A percentile compares a stretch with the other conserved stretches of the same genome.
Conservation (phyloP, 768 basidiomycete genomes). For the Amyloporia xantha region DNA sequence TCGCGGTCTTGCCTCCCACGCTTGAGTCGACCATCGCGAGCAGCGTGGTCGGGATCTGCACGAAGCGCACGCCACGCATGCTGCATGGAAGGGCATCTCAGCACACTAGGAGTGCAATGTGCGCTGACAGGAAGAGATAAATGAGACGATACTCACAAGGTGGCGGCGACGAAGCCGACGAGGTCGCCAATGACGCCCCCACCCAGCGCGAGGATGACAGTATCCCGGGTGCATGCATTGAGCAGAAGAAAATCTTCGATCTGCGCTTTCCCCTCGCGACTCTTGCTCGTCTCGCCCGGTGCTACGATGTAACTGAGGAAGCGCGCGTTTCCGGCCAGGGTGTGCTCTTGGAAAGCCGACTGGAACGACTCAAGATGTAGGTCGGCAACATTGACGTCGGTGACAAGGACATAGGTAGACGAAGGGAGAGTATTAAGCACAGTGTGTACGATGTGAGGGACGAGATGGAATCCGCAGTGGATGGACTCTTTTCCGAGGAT, state of each 20-base stretch:
- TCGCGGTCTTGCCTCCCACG: slow-evolving; percentile 98
- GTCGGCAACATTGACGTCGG: slow-evolving; percentile 84
- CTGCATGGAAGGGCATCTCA: slow-evolving; percentile 32
- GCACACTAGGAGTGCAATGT: slow-evolving; percentile 6
- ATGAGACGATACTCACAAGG: slow-evolving; percentile 68
- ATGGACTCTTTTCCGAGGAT: slow-evolving; percentile 84
- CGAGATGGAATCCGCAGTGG: slow-evolving; percentile 90
- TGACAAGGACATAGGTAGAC: slow-evolving; percentile 86
- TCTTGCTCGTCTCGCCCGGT: slow-evolving; percentile 93
- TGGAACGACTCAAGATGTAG: slow-evolving; percentile 70
- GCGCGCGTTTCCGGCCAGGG: slow-evolving; percentile 36
- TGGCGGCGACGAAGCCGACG: slow-evolving; percentile 93
- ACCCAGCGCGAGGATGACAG: slow-evolving; percentile 87
- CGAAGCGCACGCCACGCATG: slow-evolving; percentile 95
- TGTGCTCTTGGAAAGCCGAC: slow-evolving; percentile 46
- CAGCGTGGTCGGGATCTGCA: slow-evolving; percentile 94
- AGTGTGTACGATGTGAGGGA: slow-evolving; percentile 76
- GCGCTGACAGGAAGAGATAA: too few species aligned
- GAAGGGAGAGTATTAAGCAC: slow-evolving; percentile 66
- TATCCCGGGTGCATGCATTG: slow-evolving; percentile 87
- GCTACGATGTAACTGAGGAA: slow-evolving; percentile 75
- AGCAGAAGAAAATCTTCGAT: slow-evolving; percentile 91
- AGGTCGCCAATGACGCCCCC: slow-evolving; percentile 98
- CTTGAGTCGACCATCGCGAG: slow-evolving; percentile 99
- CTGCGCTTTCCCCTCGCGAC: slow-evolving; percentile 82